Conservation (phyloP, 208 protist species). For the Novymonas esmeraldas region DNA sequence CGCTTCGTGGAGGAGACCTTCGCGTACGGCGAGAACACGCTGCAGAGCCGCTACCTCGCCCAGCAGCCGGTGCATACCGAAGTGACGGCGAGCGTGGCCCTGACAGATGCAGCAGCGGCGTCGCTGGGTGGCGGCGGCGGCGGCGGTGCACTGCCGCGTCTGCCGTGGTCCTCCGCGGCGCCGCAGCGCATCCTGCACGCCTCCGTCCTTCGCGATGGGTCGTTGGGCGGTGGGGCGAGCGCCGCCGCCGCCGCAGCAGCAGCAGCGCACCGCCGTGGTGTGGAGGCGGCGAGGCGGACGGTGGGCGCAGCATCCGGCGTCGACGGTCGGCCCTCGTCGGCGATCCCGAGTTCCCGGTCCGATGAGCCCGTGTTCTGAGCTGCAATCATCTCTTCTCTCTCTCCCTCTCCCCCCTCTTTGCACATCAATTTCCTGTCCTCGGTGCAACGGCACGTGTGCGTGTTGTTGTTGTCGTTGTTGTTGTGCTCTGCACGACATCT, state of each 20-base stretch:
- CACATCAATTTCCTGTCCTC: too few species aligned
- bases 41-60: slow-evolving; percentile 71
- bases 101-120: slow-evolving; percentile 8
- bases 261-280: slow-evolving; percentile 8
- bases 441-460: too few species aligned
- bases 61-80: slow-evolving; percentile 77
- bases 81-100: slow-evolving; percentile 40
- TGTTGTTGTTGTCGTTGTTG: too few species aligned
- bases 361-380: neutral
- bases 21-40: slow-evolving; percentile 63
- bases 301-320: neutral
- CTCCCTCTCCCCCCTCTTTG: too few species aligned
- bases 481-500: too few species aligned
- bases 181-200: slow-evolving; percentile 49
- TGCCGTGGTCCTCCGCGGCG: neutral
- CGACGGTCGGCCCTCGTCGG: slow-evolving; percentile 1
- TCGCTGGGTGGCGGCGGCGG: slow-evolving; percentile 9
- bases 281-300: slow-evolving; percentile 8
- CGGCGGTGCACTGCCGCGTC: neutral
- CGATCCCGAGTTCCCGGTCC: neutral
- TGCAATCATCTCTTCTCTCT: too few species aligned
- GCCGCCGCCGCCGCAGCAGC: slow-evolving; percentile 2
- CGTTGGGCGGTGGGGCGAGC: neutral
- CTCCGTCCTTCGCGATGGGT: slow-evolving; percentile 46
- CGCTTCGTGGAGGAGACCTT: slow-evolving; percentile 86